Conservation (phyloP, 2,329 filamentous ascomycete genomes). For the Epichloe hybrida region DNA sequence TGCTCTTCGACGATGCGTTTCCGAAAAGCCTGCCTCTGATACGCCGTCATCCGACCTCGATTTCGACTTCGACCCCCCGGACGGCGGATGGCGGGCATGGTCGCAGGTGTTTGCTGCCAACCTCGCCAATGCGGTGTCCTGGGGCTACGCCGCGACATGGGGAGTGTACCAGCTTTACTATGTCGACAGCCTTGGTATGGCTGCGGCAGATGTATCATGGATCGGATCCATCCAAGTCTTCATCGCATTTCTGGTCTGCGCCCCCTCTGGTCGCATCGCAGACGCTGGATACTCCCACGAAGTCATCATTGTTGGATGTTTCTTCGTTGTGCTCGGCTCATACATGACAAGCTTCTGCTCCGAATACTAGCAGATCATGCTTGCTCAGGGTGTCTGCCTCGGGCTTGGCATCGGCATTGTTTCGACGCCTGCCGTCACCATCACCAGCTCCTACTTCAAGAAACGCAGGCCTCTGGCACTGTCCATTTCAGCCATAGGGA, state of each 20-base stretch:
- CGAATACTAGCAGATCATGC: conserved; percentile 38
- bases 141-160: conserved; percentile 36
- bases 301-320: conserved; percentile 26
- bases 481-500: conserved; percentile 46
- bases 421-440: conserved; percentile 45
- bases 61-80: conserved; percentile 16
- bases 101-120: conserved; percentile 34
- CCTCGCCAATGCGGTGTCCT: conserved; percentile 34
- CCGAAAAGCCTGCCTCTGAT: background rate
- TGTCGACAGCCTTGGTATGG: conserved; percentile 20
- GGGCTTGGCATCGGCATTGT: conserved; percentile 41
- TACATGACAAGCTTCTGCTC: conserved; percentile 33
- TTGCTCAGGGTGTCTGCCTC: conserved; percentile 38
- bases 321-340: conserved; percentile 30
- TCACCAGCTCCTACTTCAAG: conserved; percentile 49
- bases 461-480: conserved; percentile 42
- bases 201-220: conserved; percentile 26
- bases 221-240: conserved; percentile 38
- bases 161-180: conserved; percentile 42
- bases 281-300: conserved; percentile 35
- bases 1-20: background rate
- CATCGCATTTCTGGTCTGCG: conserved; percentile 33
- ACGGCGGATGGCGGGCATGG: conserved; percentile 36
- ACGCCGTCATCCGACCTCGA: background rate
- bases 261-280: conserved; percentile 34